Percentiles rank a stretch among this genome's conserved stretches.
Evolutionary conservation across 2,329 filamentous ascomycete species (phyloP).

Genomic region (Arthrobotrys entomopaga): DNA sequence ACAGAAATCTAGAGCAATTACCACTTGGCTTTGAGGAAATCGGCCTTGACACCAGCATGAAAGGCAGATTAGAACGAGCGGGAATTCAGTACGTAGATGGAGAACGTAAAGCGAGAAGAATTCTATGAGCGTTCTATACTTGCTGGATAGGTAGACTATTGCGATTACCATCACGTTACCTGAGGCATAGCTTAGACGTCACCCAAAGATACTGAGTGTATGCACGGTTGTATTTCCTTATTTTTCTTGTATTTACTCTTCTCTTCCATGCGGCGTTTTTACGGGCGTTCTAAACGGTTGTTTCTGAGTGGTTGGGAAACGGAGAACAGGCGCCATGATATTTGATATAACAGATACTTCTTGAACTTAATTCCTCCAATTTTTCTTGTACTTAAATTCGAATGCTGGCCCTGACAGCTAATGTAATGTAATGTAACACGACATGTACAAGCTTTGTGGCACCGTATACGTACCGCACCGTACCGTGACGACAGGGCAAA

Average conservation of each 20-base stretch:
- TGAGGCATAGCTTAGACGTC: too few relatives aligned
- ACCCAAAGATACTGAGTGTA: too few relatives aligned
- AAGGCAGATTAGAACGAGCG: neutral
- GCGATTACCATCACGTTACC: too few relatives aligned
- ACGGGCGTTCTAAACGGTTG: too few relatives aligned
- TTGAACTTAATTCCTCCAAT: neutral
- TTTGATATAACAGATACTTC: neutral
- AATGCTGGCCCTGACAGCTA: too few relatives aligned
- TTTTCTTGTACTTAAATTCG: neutral
- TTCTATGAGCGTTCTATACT: neutral
- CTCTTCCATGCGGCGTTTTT: too few relatives aligned
- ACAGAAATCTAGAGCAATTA: constrained; percentile 11
- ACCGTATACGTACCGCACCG: too few relatives aligned
- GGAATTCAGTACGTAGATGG: constrained; percentile 26
- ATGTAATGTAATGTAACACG: too few relatives aligned
- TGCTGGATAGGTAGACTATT: neutral
- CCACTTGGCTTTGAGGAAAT: constrained; percentile 24
- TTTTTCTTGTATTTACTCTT: too few relatives aligned
- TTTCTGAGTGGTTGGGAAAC: neutral
- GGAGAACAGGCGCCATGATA: neutral
- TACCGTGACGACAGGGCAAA: constrained; percentile 10
- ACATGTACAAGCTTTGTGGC: neutral
- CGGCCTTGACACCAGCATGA: constrained; percentile 8
- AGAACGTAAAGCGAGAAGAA: neutral
- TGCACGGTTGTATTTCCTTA: too few relatives aligned